Conservation (phyloP, 768 basidiomycete genomes). For the Kwoniella bestiolae region DNA sequence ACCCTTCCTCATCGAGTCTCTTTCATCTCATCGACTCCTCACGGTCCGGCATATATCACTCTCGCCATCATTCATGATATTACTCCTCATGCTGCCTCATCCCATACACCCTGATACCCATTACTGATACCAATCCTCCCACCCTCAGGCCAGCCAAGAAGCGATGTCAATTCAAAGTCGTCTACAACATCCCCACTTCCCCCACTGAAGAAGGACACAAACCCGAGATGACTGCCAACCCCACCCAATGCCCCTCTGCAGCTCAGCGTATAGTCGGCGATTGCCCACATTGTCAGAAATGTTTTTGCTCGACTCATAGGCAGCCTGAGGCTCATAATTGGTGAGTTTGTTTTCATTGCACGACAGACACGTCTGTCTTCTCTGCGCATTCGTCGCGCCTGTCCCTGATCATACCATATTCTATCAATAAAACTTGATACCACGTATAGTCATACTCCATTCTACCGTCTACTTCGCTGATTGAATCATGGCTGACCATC, state of each 20-base stretch:
- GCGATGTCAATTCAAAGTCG: slow-evolving; percentile 54
- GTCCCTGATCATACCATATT: too few species aligned
- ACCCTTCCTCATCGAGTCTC: background rate
- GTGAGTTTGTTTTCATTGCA: slow-evolving; percentile 36
- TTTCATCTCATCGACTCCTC: background rate
- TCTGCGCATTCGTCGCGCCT: slow-evolving; percentile 4
- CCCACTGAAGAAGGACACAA: slow-evolving; percentile 29
- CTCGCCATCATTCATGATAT: background rate
- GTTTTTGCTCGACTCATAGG: slow-evolving; percentile 53
- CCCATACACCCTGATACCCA: background rate
- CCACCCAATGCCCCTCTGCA: slow-evolving; percentile 52
- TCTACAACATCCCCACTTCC: slow-evolving; percentile 54
- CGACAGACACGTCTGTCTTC: background rate
- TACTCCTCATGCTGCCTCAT: background rate
- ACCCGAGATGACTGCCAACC: slow-evolving; percentile 51
- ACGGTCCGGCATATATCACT: too few species aligned
- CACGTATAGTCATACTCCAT: too few species aligned
- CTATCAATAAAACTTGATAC: too few species aligned
- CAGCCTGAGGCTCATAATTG: slow-evolving; percentile 56
- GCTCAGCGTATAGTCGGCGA: slow-evolving; percentile 53
- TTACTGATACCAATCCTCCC: background rate
- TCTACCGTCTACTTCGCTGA: slow-evolving; percentile 18
- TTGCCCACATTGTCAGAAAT: slow-evolving; percentile 52
- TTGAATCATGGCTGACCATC: background rate
- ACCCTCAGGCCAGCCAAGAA: slow-evolving; percentile 56